Evolutionary conservation across 257 asterid species (phyloP).

Genomic region (Schizonepeta tenuifolia): DNA sequence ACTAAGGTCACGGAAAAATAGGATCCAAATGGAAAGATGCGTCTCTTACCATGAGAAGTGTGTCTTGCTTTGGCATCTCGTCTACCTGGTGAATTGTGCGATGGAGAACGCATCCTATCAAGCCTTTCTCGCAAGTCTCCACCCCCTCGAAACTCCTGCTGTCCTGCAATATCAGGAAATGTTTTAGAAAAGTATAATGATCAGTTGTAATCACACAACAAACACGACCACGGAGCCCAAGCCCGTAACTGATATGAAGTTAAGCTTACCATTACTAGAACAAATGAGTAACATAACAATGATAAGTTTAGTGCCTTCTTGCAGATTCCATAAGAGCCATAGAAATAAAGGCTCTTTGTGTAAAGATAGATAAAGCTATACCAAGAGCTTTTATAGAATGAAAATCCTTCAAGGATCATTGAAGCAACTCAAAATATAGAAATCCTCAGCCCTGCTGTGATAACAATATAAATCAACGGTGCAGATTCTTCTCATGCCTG

Average conservation of each 20-base stretch:
- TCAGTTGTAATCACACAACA: conserved; percentile 25
- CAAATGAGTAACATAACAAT: conserved; percentile 62
- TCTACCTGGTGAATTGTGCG: conserved; percentile 59
- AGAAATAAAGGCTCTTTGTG: conserved; percentile 57
- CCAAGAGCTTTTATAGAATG: conserved; percentile 54
- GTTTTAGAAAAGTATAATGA: conserved; percentile 24
- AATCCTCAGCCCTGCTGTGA: conserved; percentile 48
- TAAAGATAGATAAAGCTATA: conserved; percentile 55
- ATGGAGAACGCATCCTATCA: conserved; percentile 77
- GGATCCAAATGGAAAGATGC: conserved; percentile 24
- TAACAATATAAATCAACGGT: conserved; percentile 44
- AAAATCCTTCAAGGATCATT: conserved; percentile 56
- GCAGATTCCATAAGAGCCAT: conserved; percentile 68
- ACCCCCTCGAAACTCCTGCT: conserved; percentile 62
- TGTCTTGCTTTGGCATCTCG: conserved; percentile 57
- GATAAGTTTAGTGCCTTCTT: conserved; percentile 67
- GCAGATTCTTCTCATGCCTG: conserved; percentile 53
- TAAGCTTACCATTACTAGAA: conserved; percentile 73
- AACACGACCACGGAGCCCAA: conserved; percentile 33
- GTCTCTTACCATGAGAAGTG: conserved; percentile 63
- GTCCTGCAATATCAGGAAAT: conserved; percentile 54
- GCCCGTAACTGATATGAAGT: conserved; percentile 39
- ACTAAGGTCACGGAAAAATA: conserved; percentile 14
- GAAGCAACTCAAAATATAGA: conserved; percentile 65
- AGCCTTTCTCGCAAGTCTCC: conserved; percentile 87